Evolutionary conservation across 495 filamentous ascomycete genomes (phyloP).

Genomic region (Chaetomium tenue): DNA sequence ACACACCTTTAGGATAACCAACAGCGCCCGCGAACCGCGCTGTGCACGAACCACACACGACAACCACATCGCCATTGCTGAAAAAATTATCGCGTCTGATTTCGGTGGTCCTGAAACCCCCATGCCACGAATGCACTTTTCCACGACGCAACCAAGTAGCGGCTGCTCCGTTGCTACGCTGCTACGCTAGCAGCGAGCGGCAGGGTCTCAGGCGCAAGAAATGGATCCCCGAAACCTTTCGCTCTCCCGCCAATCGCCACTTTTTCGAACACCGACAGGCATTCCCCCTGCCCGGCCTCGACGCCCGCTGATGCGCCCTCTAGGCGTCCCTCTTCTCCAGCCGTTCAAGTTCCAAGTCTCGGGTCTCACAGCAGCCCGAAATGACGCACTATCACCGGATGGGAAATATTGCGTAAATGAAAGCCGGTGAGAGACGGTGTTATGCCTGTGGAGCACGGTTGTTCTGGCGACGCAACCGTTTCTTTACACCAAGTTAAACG

Average conservation of each 20-base stretch:
- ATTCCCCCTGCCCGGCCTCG: not conserved
- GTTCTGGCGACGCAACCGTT: not conserved
- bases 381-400: not conserved
- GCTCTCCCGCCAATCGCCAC: conserved; percentile 16
- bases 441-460: not conserved
- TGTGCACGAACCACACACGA: not conserved
- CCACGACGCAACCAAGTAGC: not conserved
- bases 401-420: not conserved
- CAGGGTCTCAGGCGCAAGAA: conserved; percentile 1
- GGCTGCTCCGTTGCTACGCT: not conserved
- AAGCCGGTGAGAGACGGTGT: conserved; percentile 5
- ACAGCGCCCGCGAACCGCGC: conserved; percentile 9
- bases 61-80: not conserved
- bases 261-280: not conserved
- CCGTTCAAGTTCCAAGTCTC: not conserved
- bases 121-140: not conserved
- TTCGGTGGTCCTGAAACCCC: not conserved
- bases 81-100: not conserved
- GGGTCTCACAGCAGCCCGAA: conserved; percentile 6
- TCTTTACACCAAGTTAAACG: too few species aligned
- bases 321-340: not conserved
- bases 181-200: not conserved
- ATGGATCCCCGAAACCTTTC: conserved; percentile 7
- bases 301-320: not conserved
- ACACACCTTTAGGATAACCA: conserved; percentile 12